These are phyloP conservation scores for Odontarrhena argentea DNA, from an alignment of 345 rosid species.

Conservation along the genomic window DNA sequence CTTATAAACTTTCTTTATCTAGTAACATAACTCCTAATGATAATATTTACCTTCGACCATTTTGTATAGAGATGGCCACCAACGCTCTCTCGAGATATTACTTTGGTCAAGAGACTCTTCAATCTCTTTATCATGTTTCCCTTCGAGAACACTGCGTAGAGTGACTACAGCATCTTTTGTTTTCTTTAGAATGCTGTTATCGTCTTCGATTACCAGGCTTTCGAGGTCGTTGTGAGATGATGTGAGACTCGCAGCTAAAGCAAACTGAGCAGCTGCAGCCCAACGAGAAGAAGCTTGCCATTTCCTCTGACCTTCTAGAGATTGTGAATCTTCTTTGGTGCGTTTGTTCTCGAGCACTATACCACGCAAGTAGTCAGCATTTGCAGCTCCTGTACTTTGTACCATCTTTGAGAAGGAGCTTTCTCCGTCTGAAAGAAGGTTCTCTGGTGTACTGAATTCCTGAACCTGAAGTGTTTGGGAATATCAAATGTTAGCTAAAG, in stretches of 20 bases:
- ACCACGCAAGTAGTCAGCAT: constrained; percentile 86
- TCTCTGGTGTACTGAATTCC: constrained; percentile 84
- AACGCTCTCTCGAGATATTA: constrained; percentile 64
- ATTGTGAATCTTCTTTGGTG: constrained; percentile 34
- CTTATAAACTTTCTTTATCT: neutral
- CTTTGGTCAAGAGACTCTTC: constrained; percentile 51
- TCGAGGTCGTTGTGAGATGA: constrained; percentile 73
- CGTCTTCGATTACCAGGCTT: constrained; percentile 54
- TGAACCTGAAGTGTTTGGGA: constrained; percentile 58
- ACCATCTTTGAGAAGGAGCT: constrained; percentile 97
- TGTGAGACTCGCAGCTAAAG: constrained; percentile 71
- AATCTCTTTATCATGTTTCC: constrained; percentile 72
- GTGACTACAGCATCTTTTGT: constrained; percentile 79
- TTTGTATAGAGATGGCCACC: constrained; percentile 92
- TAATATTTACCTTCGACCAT: constrained; percentile 73
- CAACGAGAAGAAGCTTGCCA: constrained; percentile 81
- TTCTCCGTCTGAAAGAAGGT: constrained; percentile 63
- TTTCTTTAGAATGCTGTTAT: constrained; percentile 60
- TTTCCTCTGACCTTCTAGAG: constrained; percentile 68
- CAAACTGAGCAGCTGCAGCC: constrained; percentile 81
- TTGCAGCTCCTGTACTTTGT: constrained; percentile 92
- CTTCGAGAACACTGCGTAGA: constrained; percentile 72
- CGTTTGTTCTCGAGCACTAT: constrained; percentile 59
- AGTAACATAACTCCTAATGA: neutral
- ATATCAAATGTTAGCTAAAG: constrained; percentile 15